A percentile compares a stretch with the other conserved stretches of the same genome.
Conservation (phyloP, 305 asterid genomes). For the Nicotiana rustica region DNA sequence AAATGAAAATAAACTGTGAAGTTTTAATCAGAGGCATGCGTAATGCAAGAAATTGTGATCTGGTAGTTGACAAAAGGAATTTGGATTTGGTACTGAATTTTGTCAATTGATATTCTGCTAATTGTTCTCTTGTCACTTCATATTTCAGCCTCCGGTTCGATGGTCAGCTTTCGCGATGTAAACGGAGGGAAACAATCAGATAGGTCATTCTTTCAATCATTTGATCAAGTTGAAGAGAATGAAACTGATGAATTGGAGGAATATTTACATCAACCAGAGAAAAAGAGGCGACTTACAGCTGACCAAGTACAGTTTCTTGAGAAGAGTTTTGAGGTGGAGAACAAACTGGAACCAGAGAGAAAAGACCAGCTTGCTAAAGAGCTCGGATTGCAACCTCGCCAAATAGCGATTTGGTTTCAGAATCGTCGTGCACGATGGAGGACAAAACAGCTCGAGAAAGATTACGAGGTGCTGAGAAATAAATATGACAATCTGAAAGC, state of each 20-base stretch:
- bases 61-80: not conserved
- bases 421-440: slow-evolving; percentile 85
- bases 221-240: slow-evolving; percentile 59
- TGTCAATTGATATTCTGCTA: not conserved
- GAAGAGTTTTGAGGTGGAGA: slow-evolving; percentile 68
- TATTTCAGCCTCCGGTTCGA: slow-evolving; percentile 57
- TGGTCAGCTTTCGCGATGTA: slow-evolving; percentile 64
- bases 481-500: slow-evolving; percentile 56
- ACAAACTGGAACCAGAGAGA: slow-evolving; percentile 80
- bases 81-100: not conserved
- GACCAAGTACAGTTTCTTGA: slow-evolving; percentile 82
- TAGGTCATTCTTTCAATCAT: slow-evolving; percentile 48
- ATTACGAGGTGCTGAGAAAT: slow-evolving; percentile 60
- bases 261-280: slow-evolving; percentile 64
- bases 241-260: slow-evolving; percentile 69
- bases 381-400: slow-evolving; percentile 73
- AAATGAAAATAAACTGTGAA: not conserved
- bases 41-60: too few species aligned
- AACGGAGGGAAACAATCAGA: slow-evolving; percentile 42
- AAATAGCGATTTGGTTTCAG: slow-evolving; percentile 83
- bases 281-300: slow-evolving; percentile 74
- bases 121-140: not conserved
- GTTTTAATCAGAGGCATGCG: too few species aligned
- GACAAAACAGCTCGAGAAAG: slow-evolving; percentile 73
- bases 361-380: slow-evolving; percentile 80